phyloP scores from a whole-genome alignment of 305 asterid species.

The Fraxinus platypoda region DNA sequence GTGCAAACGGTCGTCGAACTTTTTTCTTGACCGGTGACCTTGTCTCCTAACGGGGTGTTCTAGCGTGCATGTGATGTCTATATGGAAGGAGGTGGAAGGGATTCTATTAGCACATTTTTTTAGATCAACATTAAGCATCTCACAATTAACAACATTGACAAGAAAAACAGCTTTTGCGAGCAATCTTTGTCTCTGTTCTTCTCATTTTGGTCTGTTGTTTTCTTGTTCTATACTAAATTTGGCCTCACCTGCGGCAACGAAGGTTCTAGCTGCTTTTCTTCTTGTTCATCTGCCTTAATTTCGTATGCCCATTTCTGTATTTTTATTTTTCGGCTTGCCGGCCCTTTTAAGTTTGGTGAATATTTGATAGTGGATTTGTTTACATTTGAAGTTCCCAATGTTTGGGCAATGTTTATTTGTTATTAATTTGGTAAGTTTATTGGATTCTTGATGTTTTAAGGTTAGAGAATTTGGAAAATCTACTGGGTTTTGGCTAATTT shows the following conservation, averaged over 20 bases:
- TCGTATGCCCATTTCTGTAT: not conserved
- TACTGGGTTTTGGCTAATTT: not conserved
- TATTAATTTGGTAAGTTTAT: not conserved
- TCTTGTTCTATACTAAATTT: constrained; percentile 52
- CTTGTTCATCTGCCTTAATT: not conserved
- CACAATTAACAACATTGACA: constrained; percentile 24
- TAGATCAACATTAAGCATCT: constrained; percentile 18
- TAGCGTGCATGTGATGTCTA: no score
- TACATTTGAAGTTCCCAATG: constrained; percentile 1
- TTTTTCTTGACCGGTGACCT: no score
- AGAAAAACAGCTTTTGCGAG: constrained; percentile 32
- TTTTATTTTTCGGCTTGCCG: not conserved
- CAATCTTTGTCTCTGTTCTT: constrained; percentile 52
- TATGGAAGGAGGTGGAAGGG: no score
- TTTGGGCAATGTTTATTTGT: not conserved
- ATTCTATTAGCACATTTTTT: not conserved
- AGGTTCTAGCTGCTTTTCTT: constrained; percentile 37
- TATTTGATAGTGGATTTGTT: constrained; percentile 5
- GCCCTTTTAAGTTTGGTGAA: not conserved
- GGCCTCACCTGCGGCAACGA: constrained; percentile 58
- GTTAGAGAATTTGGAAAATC: not conserved
- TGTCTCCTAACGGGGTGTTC: no score
- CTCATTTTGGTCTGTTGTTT: constrained; percentile 47
- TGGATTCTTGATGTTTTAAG: not conserved
- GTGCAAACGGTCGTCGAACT: no score